Evolutionary conservation across 139 green algal genomes (phyloP), one percentile per base, ranked within the genome.

Genomic region (Haematococcus sp.): DNA sequence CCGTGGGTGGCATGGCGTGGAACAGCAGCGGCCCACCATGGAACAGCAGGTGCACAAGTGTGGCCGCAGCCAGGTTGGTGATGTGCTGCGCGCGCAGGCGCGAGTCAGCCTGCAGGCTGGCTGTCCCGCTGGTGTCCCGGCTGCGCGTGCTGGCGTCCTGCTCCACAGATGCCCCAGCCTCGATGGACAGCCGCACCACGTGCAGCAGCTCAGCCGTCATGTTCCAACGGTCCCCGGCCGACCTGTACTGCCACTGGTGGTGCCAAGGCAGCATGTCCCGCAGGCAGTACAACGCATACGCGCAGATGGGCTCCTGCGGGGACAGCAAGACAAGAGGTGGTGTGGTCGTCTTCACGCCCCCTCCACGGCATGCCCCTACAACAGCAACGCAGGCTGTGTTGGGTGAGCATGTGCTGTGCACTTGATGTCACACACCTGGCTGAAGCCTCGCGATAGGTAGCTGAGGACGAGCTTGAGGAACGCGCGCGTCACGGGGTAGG

Each of bases 401-500:
- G 54, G 27, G 54, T 61, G 54, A 32, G 11, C 16, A 23, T 61
- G 54, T 61, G 54, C 16, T 61, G 54, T 61, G 54, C 28, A 23
- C 16, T 20, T 61, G 54, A 9, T 20, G 27, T 20, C 46, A 23
- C 16, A 55, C 30, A 43, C 23, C 44, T 61, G 64, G 25, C 67
- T 56, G 59, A 35, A 70, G 28, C 32, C 71, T 46, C 71, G 68
- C 4, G 70, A 58, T 43, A 88, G 64, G 23, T 90, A 85, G 3
- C 25, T 55, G 19, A 73, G 59, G 1, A 78, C 44, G n/a, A 89
- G 83, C 17, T 31, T 5, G 3, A 92, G 60, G 16, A 86, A 60
- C 23, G 78, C 77, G 2, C 25, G 27, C 0, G 81, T 91, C 7
- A 81, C 64, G 0, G 87, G 82, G 72, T 88, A 91, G 19, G 33